Percentiles rank a stretch among this genome's conserved stretches.
Evolutionary conservation across 148 eudicot genomes (phyloP).

Genomic region (Chenopodium formosanum): DNA sequence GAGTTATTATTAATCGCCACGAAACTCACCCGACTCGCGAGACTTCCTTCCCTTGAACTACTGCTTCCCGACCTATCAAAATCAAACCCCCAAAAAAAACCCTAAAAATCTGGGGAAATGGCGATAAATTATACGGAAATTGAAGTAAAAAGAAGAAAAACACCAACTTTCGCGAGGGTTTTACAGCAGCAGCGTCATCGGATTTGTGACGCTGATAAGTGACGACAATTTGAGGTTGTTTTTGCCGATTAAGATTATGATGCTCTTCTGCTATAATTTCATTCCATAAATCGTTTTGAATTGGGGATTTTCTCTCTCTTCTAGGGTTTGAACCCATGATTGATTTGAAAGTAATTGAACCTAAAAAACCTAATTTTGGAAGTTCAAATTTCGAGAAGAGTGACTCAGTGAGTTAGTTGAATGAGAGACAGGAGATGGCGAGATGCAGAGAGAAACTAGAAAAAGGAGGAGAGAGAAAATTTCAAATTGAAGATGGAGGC

Average conservation of each 20-base stretch:
- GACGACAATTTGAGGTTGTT: slow-evolving; percentile 22
- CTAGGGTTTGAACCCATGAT: slow-evolving; percentile 30
- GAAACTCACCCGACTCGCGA: slow-evolving; percentile 53
- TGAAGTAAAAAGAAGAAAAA: not conserved
- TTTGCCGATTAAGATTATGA: slow-evolving; percentile 7
- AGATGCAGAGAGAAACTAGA: not conserved
- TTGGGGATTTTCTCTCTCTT: slow-evolving; percentile 22
- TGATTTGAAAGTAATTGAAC: not conserved
- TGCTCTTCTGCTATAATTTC: slow-evolving; percentile 20
- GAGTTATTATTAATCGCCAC: slow-evolving; percentile 28
- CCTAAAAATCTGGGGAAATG: not conserved
- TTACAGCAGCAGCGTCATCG: not conserved
- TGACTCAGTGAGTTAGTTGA: slow-evolving; percentile 6
- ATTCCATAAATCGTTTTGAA: slow-evolving; percentile 22
- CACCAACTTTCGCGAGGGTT: slow-evolving; percentile 10
- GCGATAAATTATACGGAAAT: not conserved
- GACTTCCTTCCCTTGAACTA: slow-evolving; percentile 33
- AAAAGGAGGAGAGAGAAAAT: not conserved
- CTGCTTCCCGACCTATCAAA: slow-evolving; percentile 17
- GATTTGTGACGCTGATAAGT: slow-evolving; percentile 13
- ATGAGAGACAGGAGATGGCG: not conserved
- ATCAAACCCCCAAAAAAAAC: not conserved
- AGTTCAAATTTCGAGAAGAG: not conserved
- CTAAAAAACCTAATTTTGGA: no score
- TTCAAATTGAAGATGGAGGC: slow-evolving; percentile 13